Evolutionary conservation across 192 early-diverging fungal genomes (phyloP).

Genomic region (Umbelopsis sp.): DNA sequence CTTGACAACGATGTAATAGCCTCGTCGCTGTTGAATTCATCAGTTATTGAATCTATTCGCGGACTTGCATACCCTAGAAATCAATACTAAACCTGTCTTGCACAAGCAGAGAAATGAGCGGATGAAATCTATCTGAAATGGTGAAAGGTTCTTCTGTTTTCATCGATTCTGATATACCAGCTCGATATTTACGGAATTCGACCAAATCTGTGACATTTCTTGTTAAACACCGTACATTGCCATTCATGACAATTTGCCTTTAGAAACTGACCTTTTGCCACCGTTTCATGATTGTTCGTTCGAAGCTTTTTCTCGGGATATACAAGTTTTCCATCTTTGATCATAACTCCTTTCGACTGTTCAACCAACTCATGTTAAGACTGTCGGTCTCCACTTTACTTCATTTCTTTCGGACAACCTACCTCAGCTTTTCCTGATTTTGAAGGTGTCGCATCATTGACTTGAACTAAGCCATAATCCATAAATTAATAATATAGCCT

Average conservation of each 20-base stretch:
- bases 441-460: background rate
- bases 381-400: background rate
- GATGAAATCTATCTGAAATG: constrained; percentile 5
- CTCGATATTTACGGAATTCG: constrained; percentile 17
- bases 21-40: constrained; percentile 27
- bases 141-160: background rate
- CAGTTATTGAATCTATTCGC: background rate
- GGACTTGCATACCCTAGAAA: background rate
- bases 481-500: background rate
- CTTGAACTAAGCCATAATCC: background rate
- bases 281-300: constrained; percentile 15
- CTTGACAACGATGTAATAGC: constrained; percentile 3
- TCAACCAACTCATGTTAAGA: background rate
- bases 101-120: background rate
- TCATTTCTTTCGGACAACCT: background rate
- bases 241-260: background rate
- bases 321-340: constrained; percentile 29
- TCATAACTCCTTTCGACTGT: background rate
- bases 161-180: background rate
- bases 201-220: constrained; percentile 9
- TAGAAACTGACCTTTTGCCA: constrained; percentile 12
- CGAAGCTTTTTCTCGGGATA: constrained; percentile 22
- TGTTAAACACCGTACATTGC: background rate
- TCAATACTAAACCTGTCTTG: constrained; percentile 20
- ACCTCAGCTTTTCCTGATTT: background rate